A percentile compares a stretch with the other conserved stretches of the same genome.
Evolutionary conservation across 2,329 filamentous ascomycete genomes (phyloP).

Genomic region (Fusarium sp.): DNA sequence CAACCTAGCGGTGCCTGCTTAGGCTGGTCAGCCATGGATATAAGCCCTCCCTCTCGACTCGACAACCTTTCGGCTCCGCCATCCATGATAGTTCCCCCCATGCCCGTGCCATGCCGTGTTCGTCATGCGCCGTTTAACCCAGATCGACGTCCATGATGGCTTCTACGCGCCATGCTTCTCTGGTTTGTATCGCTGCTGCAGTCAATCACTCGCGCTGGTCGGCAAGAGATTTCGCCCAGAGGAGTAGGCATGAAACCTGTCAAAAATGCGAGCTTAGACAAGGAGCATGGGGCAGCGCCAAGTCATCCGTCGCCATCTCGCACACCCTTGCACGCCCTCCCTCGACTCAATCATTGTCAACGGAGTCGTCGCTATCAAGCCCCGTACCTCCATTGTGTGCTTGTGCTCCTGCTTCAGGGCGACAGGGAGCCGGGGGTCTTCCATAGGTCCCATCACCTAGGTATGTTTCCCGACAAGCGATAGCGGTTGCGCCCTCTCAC

Average conservation of each 20-base stretch:
- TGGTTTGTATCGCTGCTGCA: neutral
- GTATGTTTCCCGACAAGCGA: slow-evolving; percentile 1
- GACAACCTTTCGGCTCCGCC: slow-evolving; percentile 16
- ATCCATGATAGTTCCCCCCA: slow-evolving; percentile 13
- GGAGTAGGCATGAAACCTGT: slow-evolving; percentile 9
- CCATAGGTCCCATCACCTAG: slow-evolving; percentile 5
- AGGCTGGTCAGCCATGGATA: slow-evolving; percentile 14
- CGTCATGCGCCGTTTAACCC: slow-evolving; percentile 21
- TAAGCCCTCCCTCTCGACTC: slow-evolving; percentile 15
- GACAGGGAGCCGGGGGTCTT: slow-evolving; percentile 15
- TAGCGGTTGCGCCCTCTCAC: slow-evolving; percentile 10
- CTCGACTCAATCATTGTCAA: slow-evolving; percentile 35
- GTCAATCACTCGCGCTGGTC: neutral
- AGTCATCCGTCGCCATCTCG: slow-evolving; percentile 45
- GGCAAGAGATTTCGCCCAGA: neutral
- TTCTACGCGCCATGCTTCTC: slow-evolving; percentile 8
- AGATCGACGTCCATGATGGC: slow-evolving; percentile 24
- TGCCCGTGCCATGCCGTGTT: slow-evolving; percentile 15
- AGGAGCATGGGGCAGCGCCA: slow-evolving; percentile 39
- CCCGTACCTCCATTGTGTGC: slow-evolving; percentile 20
- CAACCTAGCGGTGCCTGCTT: slow-evolving; percentile 10
- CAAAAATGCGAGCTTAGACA: slow-evolving; percentile 20
- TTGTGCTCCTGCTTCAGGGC: slow-evolving; percentile 2
- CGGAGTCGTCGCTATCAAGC: slow-evolving; percentile 23
- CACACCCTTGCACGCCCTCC: slow-evolving; percentile 43